Evolutionary conservation across 805 yeast species (phyloP).

Genomic region (Peterozyma xylosa): DNA sequence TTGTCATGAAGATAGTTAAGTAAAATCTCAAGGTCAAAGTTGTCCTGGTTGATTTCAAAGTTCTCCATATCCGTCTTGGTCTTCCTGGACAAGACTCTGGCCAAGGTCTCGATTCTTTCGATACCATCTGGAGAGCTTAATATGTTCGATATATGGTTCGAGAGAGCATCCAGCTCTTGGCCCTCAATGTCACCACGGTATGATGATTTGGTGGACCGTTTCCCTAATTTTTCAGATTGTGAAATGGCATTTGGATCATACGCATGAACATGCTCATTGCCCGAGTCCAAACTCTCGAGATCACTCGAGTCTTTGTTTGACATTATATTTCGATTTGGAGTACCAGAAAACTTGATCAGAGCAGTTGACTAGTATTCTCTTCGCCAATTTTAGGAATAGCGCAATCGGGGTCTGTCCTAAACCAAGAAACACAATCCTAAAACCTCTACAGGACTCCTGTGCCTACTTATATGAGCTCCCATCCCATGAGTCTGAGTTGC

Average conservation of each 20-base stretch:
- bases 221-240: neutral
- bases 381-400: too few relatives aligned
- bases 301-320: neutral
- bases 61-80: slow-evolving; percentile 35
- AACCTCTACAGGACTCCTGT: too few relatives aligned
- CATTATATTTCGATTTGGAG: too few relatives aligned
- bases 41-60: slow-evolving; percentile 35
- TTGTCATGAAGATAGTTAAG: slow-evolving; percentile 29
- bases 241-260: neutral
- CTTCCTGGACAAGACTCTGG: slow-evolving; percentile 41
- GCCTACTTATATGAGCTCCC: too few relatives aligned
- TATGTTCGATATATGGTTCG: slow-evolving; percentile 19
- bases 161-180: slow-evolving; percentile 16
- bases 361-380: too few relatives aligned
- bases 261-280: neutral
- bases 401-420: too few relatives aligned
- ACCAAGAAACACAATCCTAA: too few relatives aligned
- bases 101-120: slow-evolving; percentile 36
- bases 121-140: slow-evolving; percentile 14
- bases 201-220: neutral
- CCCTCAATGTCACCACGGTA: slow-evolving; percentile 14
- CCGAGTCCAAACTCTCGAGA: neutral
- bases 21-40: slow-evolving; percentile 37
- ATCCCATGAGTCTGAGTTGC: too few relatives aligned
- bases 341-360: too few relatives aligned